Conservation (phyloP, 2,329 filamentous ascomycete genomes). For the Aspergillus sp. region DNA sequence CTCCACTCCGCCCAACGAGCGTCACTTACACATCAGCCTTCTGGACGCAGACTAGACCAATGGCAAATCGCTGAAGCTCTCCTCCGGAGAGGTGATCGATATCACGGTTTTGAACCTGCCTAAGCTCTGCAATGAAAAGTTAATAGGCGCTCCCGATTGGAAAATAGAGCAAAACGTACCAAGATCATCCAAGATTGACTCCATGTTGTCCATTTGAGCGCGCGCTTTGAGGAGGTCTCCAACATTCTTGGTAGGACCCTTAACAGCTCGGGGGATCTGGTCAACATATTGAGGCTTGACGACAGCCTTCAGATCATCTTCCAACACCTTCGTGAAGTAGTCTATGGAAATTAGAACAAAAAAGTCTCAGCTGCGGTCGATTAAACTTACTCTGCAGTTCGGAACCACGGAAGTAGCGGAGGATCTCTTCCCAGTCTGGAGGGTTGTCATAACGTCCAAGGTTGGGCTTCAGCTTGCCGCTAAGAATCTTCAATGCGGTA, state of each 20-base stretch:
- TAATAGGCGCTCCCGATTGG: constrained; percentile 20
- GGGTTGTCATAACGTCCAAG: constrained; percentile 93
- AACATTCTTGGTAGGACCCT: constrained; percentile 78
- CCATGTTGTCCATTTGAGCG: constrained; percentile 74
- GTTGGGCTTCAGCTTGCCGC: constrained; percentile 98
- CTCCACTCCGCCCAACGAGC: background rate
- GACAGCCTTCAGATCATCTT: constrained; percentile 95
- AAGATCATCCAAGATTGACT: constrained; percentile 81
- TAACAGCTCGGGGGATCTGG: constrained; percentile 92
- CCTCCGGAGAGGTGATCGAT: constrained; percentile 90
- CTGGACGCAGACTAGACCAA: constrained; percentile 93
- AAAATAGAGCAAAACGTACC: constrained; percentile 43
- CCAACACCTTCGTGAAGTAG: constrained; percentile 98
- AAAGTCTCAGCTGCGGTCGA: background rate
- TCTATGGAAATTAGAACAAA: constrained; percentile 57
- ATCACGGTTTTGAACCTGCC: constrained; percentile 89
- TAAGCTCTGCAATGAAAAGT: constrained; percentile 69
- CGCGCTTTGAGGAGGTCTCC: constrained; percentile 76
- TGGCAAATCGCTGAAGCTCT: constrained; percentile 97
- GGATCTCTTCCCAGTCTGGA: constrained; percentile 98
- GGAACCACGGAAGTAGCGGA: constrained; percentile 97
- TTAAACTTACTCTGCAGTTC: constrained; percentile 82
- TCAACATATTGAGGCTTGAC: constrained; percentile 99
- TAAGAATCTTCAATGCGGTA: constrained; percentile 98
- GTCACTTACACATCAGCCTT: constrained; percentile 78